These are phyloP conservation scores for Cyberlindnera euphorbiiphila DNA, from an alignment of 805 yeast genomes.

Conservation along the genomic window DNA sequence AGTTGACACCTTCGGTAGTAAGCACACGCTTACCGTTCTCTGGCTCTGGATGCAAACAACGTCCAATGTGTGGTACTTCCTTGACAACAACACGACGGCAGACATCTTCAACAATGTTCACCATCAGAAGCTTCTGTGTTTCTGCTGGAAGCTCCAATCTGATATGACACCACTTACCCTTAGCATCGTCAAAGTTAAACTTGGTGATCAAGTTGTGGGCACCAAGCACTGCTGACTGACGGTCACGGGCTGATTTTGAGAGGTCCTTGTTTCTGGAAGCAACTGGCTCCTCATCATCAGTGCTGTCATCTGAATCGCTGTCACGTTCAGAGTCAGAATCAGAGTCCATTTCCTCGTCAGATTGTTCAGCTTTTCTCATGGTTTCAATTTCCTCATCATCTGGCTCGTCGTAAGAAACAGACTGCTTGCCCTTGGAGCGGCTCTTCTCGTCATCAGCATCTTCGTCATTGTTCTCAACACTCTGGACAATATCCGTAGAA, in stretches of 20 bases:
- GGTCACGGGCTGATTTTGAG: constrained; percentile 66
- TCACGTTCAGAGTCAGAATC: constrained; percentile 37
- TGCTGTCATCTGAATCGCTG: constrained; percentile 32
- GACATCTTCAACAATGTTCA: constrained; percentile 88
- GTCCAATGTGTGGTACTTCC: constrained; percentile 85
- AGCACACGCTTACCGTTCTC: constrained; percentile 70
- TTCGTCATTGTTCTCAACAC: constrained; percentile 42
- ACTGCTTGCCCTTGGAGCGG: constrained; percentile 67
- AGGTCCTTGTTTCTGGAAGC: constrained; percentile 32
- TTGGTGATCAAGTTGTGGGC: constrained; percentile 69
- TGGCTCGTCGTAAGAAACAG: constrained; percentile 90
- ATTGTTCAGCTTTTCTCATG: constrained; percentile 77
- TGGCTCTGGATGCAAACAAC: constrained; percentile 81
- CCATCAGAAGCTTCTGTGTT: constrained; percentile 93
- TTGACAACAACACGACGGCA: constrained; percentile 90
- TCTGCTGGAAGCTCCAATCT: constrained; percentile 77
- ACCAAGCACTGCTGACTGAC: constrained; percentile 79
- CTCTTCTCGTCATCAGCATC: constrained; percentile 62
- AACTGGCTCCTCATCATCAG: constrained; percentile 31
- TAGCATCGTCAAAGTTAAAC: constrained; percentile 84
- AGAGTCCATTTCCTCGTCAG: constrained; percentile 57
- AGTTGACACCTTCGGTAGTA: constrained; percentile 97
- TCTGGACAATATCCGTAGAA: constrained; percentile 34
- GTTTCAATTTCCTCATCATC: constrained; percentile 94
- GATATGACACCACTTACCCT: constrained; percentile 93